Evolutionary conservation across 2,329 filamentous ascomycete species (phyloP).

Genomic region (Pseudofabraea citricarpa): DNA sequence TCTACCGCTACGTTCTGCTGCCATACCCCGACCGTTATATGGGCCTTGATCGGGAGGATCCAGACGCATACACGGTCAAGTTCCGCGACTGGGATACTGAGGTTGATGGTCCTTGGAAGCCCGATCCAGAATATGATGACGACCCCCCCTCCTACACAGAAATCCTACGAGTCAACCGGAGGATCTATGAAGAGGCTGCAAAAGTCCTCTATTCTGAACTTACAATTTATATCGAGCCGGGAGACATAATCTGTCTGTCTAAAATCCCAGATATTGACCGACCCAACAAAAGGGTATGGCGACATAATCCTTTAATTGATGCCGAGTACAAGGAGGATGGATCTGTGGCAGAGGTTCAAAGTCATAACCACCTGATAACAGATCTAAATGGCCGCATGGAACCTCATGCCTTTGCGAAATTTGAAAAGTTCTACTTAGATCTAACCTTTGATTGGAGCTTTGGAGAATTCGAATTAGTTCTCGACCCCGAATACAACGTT

Average conservation of each 20-base stretch:
- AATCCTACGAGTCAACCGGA: constrained; percentile 9
- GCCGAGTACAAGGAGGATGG: too few species aligned
- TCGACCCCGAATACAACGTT: constrained; percentile 8
- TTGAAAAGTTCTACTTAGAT: constrained; percentile 11
- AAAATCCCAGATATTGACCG: neutral
- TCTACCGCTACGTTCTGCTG: neutral
- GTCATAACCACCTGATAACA: too few species aligned
- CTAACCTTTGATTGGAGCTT: constrained; percentile 7
- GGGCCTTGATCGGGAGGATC: neutral
- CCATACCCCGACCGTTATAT: neutral
- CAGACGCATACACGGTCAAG: neutral
- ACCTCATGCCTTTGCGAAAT: constrained; percentile 15
- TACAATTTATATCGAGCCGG: constrained; percentile 7
- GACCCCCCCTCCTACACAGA: constrained; percentile 1
- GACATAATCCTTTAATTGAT: constrained; percentile 11
- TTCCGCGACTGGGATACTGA: neutral
- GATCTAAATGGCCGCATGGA: constrained; percentile 8
- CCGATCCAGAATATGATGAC: neutral
- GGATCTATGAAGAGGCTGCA: constrained; percentile 13
- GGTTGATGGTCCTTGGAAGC: too few species aligned
- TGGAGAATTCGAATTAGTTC: constrained; percentile 6
- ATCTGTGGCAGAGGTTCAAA: too few species aligned
- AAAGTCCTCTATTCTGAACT: constrained; percentile 9
- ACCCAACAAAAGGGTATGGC: constrained; percentile 8
- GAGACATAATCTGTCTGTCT: constrained; percentile 13